phyloP scores from a whole-genome alignment of 2,329 filamentous ascomycete species.

The Trichoderma lentiforme region DNA sequence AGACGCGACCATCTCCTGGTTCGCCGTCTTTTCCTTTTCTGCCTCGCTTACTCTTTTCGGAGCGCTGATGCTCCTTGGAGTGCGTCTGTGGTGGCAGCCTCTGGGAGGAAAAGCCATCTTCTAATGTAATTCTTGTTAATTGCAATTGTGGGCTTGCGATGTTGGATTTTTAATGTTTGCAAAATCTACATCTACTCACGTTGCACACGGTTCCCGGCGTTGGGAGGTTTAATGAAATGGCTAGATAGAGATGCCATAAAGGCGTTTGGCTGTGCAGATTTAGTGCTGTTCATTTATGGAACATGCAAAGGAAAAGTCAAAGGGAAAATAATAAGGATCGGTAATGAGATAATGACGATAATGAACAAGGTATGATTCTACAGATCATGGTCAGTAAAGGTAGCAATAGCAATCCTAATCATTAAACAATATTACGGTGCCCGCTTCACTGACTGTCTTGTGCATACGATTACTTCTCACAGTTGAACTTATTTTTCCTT shows the following conservation, averaged over 20 bases:
- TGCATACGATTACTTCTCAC: background rate
- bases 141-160: background rate
- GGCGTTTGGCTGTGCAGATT: background rate
- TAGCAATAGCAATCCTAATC: background rate
- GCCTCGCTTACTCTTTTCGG: slow-evolving; percentile 21
- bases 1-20: slow-evolving; percentile 18
- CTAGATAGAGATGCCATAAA: background rate
- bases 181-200: background rate
- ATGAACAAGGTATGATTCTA: background rate
- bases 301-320: background rate
- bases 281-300: background rate
- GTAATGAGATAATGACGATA: background rate
- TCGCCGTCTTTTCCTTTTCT: slow-evolving; percentile 21
- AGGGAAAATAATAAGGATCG: background rate
- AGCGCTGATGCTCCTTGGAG: slow-evolving; percentile 17
- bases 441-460: background rate
- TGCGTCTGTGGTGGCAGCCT: slow-evolving; percentile 20
- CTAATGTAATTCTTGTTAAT: background rate
- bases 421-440: background rate
- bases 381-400: background rate
- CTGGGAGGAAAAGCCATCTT: slow-evolving; percentile 10
- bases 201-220: background rate
- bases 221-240: background rate
- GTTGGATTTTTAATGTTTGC: background rate
- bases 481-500: background rate